These are phyloP conservation scores for Sclerotiophoma versabilis DNA, from an alignment of 2,329 filamentous ascomycete species.

Conservation along the genomic window DNA sequence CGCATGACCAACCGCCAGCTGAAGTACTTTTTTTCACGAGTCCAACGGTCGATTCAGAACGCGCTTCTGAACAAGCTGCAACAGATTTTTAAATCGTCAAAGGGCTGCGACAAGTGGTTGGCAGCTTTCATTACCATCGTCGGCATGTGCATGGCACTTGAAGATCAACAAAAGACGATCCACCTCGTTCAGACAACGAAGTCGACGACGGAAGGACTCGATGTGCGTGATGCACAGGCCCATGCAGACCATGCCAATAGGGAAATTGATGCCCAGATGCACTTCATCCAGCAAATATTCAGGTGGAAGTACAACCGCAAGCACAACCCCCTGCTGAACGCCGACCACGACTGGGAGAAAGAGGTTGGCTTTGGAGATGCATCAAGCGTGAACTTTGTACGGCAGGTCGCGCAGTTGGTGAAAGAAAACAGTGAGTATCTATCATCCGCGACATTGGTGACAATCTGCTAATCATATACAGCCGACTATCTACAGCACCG, in stretches of 20 bases:
- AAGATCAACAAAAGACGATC: conserved; percentile 57
- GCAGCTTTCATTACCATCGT: conserved; percentile 56
- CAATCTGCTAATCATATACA: conserved; percentile 29
- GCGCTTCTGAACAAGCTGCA: conserved; percentile 57
- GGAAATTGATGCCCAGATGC: conserved; percentile 55
- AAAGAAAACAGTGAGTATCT: conserved; percentile 52
- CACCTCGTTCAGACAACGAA: conserved; percentile 54
- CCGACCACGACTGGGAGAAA: conserved; percentile 50
- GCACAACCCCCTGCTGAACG: conserved; percentile 49
- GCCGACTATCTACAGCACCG: conserved; percentile 50
- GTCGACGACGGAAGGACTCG: conserved; percentile 38
- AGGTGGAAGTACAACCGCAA: conserved; percentile 57
- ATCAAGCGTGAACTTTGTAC: conserved; percentile 47
- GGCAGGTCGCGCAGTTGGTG: conserved; percentile 48
- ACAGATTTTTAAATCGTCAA: conserved; percentile 54
- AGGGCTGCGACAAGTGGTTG: conserved; percentile 56
- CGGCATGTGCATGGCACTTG: conserved; percentile 57
- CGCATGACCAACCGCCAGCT: conserved; percentile 58
- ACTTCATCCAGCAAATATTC: conserved; percentile 55
- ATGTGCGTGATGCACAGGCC: conserved; percentile 36
- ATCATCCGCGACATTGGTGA: background rate
- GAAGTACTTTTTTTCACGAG: conserved; percentile 57
- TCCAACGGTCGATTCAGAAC: conserved; percentile 53
- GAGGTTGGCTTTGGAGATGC: conserved; percentile 46
- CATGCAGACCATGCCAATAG: conserved; percentile 51